Evolutionary conservation across 2,329 filamentous ascomycete species (phyloP), one percentile per base, ranked within the genome.

Genomic region (Colletotrichum plurivorum): DNA sequence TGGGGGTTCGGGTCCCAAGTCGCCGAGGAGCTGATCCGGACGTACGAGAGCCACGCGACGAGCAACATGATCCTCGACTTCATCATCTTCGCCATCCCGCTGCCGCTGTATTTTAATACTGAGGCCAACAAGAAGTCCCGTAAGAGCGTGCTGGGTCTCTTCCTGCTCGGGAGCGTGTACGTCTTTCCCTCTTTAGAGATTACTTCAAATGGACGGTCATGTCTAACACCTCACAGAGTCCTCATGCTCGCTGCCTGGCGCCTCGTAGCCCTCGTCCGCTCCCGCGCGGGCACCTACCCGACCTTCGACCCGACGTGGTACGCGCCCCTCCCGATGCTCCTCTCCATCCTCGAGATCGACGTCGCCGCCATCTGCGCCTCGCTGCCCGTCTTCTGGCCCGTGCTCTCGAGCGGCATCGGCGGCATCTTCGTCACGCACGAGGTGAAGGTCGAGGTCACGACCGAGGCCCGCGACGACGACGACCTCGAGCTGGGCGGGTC

Each of bases 301-400:
- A 78, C 78, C 4, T 39, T 77, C 2, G 79, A 81, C 70, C 76
- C 78, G 7, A 79, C 77, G 1, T 81, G 78, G 77, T 80, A 80
- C 71, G 75, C 73, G 1, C 76, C 77, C 16, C 70, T 72, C 27
- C 75, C 74, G 46, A 76, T 80, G 63, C 71, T 78, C 36, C 73
- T 81, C 6, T 75, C 76, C 1, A 75, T 73, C 0, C 73, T 81
- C 66, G 79, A 81, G 63, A 75, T 80, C 52, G 75, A 81, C 63
- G 7, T 70, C 5, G 67, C 67, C 15, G 64, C 63, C 16, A 68
- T 70, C 22, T 70, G 67, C 46, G 67, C 67, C 16, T 70, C 63
- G 4, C 46, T 70, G 0, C 67, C 67, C 25, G 67, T 70, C 27
- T 70, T 70, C 43, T 70, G 67, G 67, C 67, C 67, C 8, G 69